Evolutionary conservation across 2,329 filamentous ascomycete genomes (phyloP).

Genomic region (Penicillium sp.): DNA sequence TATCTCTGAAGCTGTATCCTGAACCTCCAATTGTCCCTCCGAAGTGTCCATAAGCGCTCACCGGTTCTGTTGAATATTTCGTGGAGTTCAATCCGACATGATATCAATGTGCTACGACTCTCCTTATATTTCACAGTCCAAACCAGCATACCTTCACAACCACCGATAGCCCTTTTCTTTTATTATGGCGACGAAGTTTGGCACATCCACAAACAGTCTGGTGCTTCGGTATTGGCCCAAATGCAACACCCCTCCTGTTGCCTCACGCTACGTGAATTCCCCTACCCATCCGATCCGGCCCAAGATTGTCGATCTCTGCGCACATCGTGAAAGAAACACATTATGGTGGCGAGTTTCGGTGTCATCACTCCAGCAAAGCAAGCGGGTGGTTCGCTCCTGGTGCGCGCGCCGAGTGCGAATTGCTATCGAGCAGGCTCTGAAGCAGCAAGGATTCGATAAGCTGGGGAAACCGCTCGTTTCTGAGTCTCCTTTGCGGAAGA

Average conservation of each 20-base stretch:
- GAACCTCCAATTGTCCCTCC: background rate
- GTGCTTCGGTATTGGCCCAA: conserved; percentile 27
- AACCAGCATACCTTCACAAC: background rate
- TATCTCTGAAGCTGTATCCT: background rate
- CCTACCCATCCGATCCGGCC: conserved; percentile 37
- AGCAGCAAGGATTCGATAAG: conserved; percentile 46
- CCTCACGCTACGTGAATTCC: conserved; percentile 31
- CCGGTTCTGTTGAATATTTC: background rate
- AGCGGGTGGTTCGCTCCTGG: conserved; percentile 51
- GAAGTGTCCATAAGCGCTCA: background rate
- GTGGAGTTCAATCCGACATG: conserved; percentile 15
- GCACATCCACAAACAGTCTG: conserved; percentile 21
- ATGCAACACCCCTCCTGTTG: conserved; percentile 29
- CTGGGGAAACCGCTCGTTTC: conserved; percentile 23
- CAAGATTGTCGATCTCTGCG: conserved; percentile 40
- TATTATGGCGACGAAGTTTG: conserved; percentile 21
- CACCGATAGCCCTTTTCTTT: background rate
- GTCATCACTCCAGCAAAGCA: conserved; percentile 32
- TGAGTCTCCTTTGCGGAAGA: background rate
- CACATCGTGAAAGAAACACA: conserved; percentile 40
- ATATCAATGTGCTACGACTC: conserved; percentile 13
- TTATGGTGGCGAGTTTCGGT: conserved; percentile 52
- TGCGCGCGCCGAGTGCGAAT: conserved; percentile 44
- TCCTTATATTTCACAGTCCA: background rate
- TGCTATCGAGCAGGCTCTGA: conserved; percentile 50